phyloP scores from a whole-genome alignment of 768 basidiomycete species.

The Lactarius pseudohatsudake region DNA sequence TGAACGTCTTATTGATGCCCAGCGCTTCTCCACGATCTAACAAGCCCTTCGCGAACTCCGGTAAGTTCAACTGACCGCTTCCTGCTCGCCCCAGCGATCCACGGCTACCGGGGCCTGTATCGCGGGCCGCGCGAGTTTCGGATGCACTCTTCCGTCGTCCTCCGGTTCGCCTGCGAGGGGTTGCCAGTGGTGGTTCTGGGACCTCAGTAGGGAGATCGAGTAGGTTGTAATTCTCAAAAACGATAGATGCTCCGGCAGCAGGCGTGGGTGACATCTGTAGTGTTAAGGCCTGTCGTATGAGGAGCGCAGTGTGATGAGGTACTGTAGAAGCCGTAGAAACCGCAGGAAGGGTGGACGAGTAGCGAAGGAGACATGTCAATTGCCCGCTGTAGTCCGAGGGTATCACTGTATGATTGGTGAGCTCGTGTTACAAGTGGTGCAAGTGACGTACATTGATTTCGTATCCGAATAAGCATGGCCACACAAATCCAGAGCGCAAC shows the following conservation, averaged over 20 bases:
- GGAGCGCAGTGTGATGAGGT: slow-evolving; percentile 60
- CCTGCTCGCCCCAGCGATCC: slow-evolving; percentile 31
- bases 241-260: slow-evolving; percentile 71
- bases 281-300: slow-evolving; percentile 81
- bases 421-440: not conserved
- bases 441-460: slow-evolving; percentile 70
- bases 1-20: slow-evolving; percentile 80
- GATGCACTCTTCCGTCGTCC: slow-evolving; percentile 36
- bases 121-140: slow-evolving; percentile 6
- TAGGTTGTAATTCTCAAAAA: slow-evolving; percentile 79
- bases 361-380: slow-evolving; percentile 81
- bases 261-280: slow-evolving; percentile 74
- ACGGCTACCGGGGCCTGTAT: slow-evolving; percentile 14
- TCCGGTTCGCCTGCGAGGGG: slow-evolving; percentile 39
- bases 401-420: slow-evolving; percentile 56
- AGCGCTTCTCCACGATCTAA: slow-evolving; percentile 75
- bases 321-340: slow-evolving; percentile 38
- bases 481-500: slow-evolving; percentile 87
- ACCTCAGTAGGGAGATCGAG: slow-evolving; percentile 72
- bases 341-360: slow-evolving; percentile 57
- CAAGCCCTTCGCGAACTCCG: slow-evolving; percentile 73
- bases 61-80: slow-evolving; percentile 49
- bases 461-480: slow-evolving; percentile 92
- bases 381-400: slow-evolving; percentile 84
- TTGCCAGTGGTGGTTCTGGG: slow-evolving; percentile 45